Evolutionary conservation across 2,329 filamentous ascomycete species (phyloP).

Genomic region (Emergomyces orientalis): DNA sequence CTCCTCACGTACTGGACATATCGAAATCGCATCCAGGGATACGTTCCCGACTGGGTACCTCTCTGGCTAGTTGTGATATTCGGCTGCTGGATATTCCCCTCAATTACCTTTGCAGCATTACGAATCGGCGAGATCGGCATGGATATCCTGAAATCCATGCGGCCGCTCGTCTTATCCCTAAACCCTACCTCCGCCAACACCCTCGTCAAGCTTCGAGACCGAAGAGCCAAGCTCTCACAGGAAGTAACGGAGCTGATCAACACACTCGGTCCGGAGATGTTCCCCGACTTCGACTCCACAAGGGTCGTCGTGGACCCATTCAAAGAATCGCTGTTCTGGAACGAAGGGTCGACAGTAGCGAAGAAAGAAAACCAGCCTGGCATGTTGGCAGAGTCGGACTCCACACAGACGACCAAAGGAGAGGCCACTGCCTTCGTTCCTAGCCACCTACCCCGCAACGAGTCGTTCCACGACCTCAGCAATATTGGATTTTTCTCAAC

Average conservation of each 20-base stretch:
- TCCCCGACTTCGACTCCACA: slow-evolving; percentile 82
- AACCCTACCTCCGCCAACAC: slow-evolving; percentile 77
- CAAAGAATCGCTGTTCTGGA: slow-evolving; percentile 24
- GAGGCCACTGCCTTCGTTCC: background rate
- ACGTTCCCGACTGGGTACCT: slow-evolving; percentile 68
- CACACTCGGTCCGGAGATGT: slow-evolving; percentile 88
- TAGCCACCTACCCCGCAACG: slow-evolving; percentile 66
- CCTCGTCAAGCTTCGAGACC: slow-evolving; percentile 64
- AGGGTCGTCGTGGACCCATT: slow-evolving; percentile 54
- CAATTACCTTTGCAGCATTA: slow-evolving; percentile 83
- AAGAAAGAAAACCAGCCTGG: slow-evolving; percentile 11
- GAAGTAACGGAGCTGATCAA: slow-evolving; percentile 91
- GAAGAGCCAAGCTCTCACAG: slow-evolving; percentile 63
- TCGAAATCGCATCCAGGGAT: slow-evolving; percentile 72
- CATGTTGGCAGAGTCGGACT: background rate
- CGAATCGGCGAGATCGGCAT: slow-evolving; percentile 97
- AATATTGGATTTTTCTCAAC: slow-evolving; percentile 85
- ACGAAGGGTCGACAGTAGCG: slow-evolving; percentile 14
- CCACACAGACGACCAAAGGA: background rate
- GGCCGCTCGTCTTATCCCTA: slow-evolving; percentile 75
- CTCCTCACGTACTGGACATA: slow-evolving; percentile 68
- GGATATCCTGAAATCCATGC: slow-evolving; percentile 93
- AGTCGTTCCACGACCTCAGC: slow-evolving; percentile 86
- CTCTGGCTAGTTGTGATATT: slow-evolving; percentile 66
- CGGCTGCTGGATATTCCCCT: slow-evolving; percentile 72